Base-by-base conservation (phyloP, 306 rosid species). In the Cucumis cinereus region DNA sequence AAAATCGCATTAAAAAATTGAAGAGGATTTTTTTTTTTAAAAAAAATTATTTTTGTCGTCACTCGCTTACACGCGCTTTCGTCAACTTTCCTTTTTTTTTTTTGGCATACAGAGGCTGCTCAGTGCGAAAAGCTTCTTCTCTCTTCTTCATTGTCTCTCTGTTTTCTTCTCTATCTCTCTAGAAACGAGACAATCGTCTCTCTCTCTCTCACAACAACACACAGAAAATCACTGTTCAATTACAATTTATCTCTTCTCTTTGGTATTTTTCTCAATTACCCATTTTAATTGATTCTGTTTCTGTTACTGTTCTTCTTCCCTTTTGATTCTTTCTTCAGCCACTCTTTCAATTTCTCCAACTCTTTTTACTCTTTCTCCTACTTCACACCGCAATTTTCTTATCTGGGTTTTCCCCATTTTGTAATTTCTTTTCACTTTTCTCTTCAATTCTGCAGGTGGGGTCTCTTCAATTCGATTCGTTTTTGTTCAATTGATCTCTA, bases 51-150 rank as follows among this genome's bases (percentile, higher is more conserved):
- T 2, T 45, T 72, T 72, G 60, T 72, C 61, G 47, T 52, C 61
- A 40, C 38, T 30, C 33, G 26, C 57, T 11, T 6, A 38, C 83
- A 81, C 76, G 47, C 76, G 74, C 80, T 87, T 83, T 79, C 78
- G 87, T 83, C 85, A 83, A 86, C 89, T 89, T 82, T 80, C 83
- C 58, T 70, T 7, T 68, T 53, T 62, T 19, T 59, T 11, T 35
- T 58, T 54, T 49, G 35, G 3, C 5, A 30, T 30, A 26, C 17
- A 49, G 77, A 63, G 61, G 75, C 62, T 40, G n/a, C 49, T 49
- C 50, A 35, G 12, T 55, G 77, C 36, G 10, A 57, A 30, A 62
- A 63, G 12, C 17, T 61, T 30, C 35, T 30, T 7, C 62, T 72
- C 84, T 68, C 74, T 59, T 35, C 75, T 60, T 54, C 33, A 23